These are phyloP conservation scores for Fusarium sp. DNA, from an alignment of 2,329 filamentous ascomycete species.

Conservation along the genomic window DNA sequence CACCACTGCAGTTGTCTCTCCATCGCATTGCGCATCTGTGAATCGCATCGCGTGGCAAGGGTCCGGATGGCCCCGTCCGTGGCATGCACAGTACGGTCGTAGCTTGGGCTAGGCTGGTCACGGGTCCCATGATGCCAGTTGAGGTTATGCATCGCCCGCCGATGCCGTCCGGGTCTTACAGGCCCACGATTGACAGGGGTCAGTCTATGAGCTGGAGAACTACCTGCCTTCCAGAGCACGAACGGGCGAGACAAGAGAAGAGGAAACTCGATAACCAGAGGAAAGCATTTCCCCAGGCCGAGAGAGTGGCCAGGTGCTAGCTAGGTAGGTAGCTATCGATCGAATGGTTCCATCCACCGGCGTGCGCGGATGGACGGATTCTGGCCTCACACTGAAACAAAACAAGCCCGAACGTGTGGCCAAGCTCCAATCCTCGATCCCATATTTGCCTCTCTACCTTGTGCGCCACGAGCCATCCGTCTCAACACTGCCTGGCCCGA, in stretches of 20 bases:
- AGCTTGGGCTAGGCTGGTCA: constrained; percentile 28
- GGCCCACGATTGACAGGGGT: constrained; percentile 31
- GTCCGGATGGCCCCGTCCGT: constrained; percentile 29
- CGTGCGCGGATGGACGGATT: constrained; percentile 34
- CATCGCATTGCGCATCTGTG: constrained; percentile 34
- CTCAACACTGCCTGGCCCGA: constrained; percentile 26
- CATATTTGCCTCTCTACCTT: constrained; percentile 18
- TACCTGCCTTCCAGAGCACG: neutral
- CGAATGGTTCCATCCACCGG: constrained; percentile 31
- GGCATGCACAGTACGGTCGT: constrained; percentile 30
- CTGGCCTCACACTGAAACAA: constrained; percentile 42
- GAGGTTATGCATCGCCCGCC: constrained; percentile 34
- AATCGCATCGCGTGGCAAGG: constrained; percentile 39
- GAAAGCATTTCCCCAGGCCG: constrained; percentile 2
- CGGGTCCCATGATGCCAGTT: constrained; percentile 22
- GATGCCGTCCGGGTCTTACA: constrained; percentile 32
- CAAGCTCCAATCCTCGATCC: constrained; percentile 38
- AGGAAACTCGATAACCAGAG: constrained; percentile 2
- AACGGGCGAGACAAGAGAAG: constrained; percentile 2
- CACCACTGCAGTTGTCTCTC: constrained; percentile 1
- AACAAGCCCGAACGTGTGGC: constrained; percentile 38
- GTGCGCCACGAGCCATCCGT: constrained; percentile 33
- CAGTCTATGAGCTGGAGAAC: constrained; percentile 20
- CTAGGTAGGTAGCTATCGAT: constrained; percentile 1
- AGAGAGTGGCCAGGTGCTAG: constrained; percentile 8